phyloP scores from a whole-genome alignment of 805 yeast genomes.

The Starmerella asiatica region DNA sequence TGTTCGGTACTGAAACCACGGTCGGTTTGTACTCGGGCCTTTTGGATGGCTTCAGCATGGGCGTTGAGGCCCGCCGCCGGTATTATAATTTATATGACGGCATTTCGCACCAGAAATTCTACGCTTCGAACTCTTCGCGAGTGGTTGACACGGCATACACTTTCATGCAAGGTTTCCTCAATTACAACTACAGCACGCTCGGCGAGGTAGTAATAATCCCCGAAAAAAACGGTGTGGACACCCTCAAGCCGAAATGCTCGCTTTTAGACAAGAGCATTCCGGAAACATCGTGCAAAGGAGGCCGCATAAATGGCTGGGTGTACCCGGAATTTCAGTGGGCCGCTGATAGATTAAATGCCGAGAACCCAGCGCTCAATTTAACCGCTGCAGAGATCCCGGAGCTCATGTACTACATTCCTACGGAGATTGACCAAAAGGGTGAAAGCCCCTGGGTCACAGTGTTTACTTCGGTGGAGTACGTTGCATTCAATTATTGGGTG shows the following conservation, averaged over 20 bases:
- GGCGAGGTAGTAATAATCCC: constrained; percentile 15
- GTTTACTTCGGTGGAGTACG: constrained; percentile 23
- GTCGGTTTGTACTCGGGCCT: constrained; percentile 39
- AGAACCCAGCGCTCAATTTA: constrained; percentile 28
- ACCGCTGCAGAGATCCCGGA: constrained; percentile 30
- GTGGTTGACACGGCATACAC: constrained; percentile 22
- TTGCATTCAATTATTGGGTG: constrained; percentile 21
- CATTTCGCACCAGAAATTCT: constrained; percentile 24
- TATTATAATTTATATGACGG: constrained; percentile 36
- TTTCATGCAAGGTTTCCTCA: constrained; percentile 20
- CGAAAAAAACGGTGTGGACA: constrained; percentile 20
- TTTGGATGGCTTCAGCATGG: constrained; percentile 36
- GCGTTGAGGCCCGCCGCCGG: constrained; percentile 35
- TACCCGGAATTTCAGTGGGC: constrained; percentile 16
- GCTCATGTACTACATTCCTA: constrained; percentile 37
- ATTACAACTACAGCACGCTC: constrained; percentile 14
- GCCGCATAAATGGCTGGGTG: constrained; percentile 7
- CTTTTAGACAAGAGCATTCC: not conserved
- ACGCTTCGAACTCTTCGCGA: constrained; percentile 41
- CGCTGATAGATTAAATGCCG: constrained; percentile 19
- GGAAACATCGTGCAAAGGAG: not conserved
- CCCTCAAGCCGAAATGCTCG: constrained; percentile 16
- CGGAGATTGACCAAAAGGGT: constrained; percentile 39
- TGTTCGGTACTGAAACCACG: constrained; percentile 27
- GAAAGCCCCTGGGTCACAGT: constrained; percentile 31